These are phyloP conservation scores for Dimargaris xerosporica DNA, from an alignment of 192 early-diverging fungal genomes.

Conservation along the genomic window DNA sequence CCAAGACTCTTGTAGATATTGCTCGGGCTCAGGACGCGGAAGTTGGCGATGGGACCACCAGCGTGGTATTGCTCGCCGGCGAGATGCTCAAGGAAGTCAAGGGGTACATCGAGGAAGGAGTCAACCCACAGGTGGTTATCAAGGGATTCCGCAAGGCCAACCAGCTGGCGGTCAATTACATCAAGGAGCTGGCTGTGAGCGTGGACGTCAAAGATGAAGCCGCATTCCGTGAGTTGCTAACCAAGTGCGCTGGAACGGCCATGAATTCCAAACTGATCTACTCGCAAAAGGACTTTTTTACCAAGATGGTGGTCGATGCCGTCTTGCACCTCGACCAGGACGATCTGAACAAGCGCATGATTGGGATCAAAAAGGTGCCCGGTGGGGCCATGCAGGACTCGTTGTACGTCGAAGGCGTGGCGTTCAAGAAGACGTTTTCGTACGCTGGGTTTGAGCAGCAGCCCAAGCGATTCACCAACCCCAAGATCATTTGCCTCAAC, in stretches of 20 bases:
- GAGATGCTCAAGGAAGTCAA: constrained; percentile 94
- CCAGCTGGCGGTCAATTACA: constrained; percentile 74
- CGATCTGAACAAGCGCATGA: constrained; percentile 88
- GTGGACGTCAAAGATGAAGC: constrained; percentile 64
- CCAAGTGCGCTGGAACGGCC: constrained; percentile 94
- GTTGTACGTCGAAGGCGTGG: constrained; percentile 87
- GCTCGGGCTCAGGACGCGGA: constrained; percentile 96
- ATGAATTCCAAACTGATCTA: constrained; percentile 98
- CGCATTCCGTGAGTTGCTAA: constrained; percentile 76
- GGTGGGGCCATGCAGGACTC: constrained; percentile 99
- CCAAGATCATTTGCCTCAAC: constrained; percentile 84
- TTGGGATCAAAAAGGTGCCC: constrained; percentile 95
- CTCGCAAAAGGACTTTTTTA: constrained; percentile 94
- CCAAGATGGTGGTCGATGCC: constrained; percentile 95
- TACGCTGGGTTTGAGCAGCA: constrained; percentile 99
- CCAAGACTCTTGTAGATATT: constrained; percentile 96
- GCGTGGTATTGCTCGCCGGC: constrained; percentile 90
- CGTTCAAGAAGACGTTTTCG: constrained; percentile 99
- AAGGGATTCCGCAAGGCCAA: constrained; percentile 91
- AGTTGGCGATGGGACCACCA: constrained; percentile 96
- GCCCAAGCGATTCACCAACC: constrained; percentile 84
- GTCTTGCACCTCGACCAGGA: constrained; percentile 92
- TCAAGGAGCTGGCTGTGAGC: constrained; percentile 82
- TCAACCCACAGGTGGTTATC: constrained; percentile 86
- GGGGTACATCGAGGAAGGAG: constrained; percentile 85